Conservation (phyloP, 2,329 filamentous ascomycete species). For the Macroventuria anomochaeta region DNA sequence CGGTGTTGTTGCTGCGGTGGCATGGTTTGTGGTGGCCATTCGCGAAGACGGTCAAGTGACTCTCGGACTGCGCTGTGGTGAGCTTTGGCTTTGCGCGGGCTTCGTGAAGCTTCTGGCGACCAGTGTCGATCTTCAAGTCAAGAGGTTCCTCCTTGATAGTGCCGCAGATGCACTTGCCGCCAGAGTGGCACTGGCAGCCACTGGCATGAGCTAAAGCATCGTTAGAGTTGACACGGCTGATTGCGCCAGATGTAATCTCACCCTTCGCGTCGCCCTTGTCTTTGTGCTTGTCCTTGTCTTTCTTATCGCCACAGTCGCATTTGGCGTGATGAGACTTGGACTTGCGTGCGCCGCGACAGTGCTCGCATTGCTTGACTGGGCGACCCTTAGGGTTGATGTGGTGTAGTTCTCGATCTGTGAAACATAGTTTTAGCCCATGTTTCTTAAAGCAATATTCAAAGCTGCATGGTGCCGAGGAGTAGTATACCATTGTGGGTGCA, state of each 20-base stretch:
- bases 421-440: constrained; percentile 25
- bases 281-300: constrained; percentile 63
- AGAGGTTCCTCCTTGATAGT: constrained; percentile 62
- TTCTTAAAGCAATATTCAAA: constrained; percentile 1
- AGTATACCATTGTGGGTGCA: constrained; percentile 88
- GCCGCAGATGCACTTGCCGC: constrained; percentile 66
- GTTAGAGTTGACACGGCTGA: constrained; percentile 40
- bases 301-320: constrained; percentile 96
- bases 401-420: constrained; percentile 82
- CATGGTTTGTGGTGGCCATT: constrained; percentile 71
- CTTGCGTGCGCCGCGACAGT: constrained; percentile 96
- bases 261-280: constrained; percentile 53
- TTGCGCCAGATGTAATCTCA: constrained; percentile 45
- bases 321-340: constrained; percentile 92
- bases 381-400: constrained; percentile 98
- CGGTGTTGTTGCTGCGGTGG: constrained; percentile 69
- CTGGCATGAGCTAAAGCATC: constrained; percentile 46
- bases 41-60: constrained; percentile 65
- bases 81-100: constrained; percentile 63
- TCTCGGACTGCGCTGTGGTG: constrained; percentile 64
- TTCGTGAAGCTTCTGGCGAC: constrained; percentile 53
- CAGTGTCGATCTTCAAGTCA: constrained; percentile 53
- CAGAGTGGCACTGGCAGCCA: constrained; percentile 62
- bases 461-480: constrained; percentile 11
- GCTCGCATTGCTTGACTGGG: constrained; percentile 95